Evolutionary conservation across 2,329 filamentous ascomycete species (phyloP), one percentile per base, ranked within the genome.

Genomic region (Emydomyces testavorans): DNA sequence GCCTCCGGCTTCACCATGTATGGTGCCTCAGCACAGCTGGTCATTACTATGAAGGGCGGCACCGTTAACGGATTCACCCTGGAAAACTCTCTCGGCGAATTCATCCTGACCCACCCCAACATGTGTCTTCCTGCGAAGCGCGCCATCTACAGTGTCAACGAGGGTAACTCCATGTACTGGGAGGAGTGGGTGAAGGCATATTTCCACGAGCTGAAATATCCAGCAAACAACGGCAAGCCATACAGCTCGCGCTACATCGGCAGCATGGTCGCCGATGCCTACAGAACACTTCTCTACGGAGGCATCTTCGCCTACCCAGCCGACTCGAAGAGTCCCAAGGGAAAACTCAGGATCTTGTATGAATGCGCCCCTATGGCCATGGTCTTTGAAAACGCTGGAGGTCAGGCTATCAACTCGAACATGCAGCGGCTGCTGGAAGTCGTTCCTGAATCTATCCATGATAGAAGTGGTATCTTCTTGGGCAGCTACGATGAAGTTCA

Each of bases 1-100:
- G 90, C 92, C 29, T 82, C 86, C 18, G 92, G 92, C n/a, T 98
- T 98, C 77, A 98, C 92, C 69, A 98, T 98, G 92, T 98, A 98
- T 71, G 92, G 92, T 62, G 92, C 92, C 57, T 95, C 89, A 2
- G 82, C 92, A 3, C 90, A 96, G 72, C 77, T 98, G 38, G 92
- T 98, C 60, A 84, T 98, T 63, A 98, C 92, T 57, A 95, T 96
- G 88, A 85, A 83, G 69, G 86, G 82, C 56, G 85, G 89, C 54
- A 78, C 71, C 53, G 92, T 98, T 69, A 95, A 96, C 70, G 92
- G 92, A 60, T 98, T 98, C 76, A 98, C 92, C 21, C 80, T 98
- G 60, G 92, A 98, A 72, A 93, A 85, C 66, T 85, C 88, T 15
- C 80, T 98, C 42, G 92, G 92, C 71, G 92, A 98, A 75, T 98